Percentiles rank a stretch among this genome's conserved stretches.
These are phyloP conservation scores for Bipolaris zeicola DNA, from an alignment of 2,329 filamentous ascomycete species.

Conservation along the genomic window DNA sequence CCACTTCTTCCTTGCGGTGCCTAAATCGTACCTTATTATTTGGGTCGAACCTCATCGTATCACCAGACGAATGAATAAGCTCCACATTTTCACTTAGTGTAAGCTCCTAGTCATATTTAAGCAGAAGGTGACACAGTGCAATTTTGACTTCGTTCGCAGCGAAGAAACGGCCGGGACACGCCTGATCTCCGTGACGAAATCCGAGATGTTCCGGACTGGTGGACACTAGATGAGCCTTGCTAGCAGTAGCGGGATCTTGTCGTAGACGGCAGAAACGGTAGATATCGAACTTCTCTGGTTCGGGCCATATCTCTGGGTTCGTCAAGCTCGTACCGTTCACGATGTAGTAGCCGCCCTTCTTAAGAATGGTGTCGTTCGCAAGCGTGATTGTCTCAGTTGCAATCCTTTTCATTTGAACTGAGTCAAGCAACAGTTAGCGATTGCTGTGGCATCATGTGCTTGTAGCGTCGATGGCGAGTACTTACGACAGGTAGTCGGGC, in stretches of 20 bases:
- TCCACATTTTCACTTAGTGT: neutral
- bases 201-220: neutral
- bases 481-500: neutral
- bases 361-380: neutral
- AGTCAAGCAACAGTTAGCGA: too few species aligned
- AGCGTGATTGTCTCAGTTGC: neutral
- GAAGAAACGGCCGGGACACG: conserved; percentile 20
- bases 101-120: neutral
- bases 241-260: neutral
- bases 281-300: neutral
- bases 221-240: neutral
- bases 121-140: conserved; percentile 8
- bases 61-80: neutral
- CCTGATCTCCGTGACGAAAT: too few species aligned
- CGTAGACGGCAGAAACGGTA: conserved; percentile 1
- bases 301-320: neutral
- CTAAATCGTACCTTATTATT: neutral
- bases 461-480: too few species aligned
- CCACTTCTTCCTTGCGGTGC: neutral
- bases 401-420: neutral
- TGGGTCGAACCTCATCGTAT: neutral
- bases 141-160: conserved; percentile 27
- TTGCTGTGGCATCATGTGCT: too few species aligned
- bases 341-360: neutral
- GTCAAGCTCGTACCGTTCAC: neutral